phyloP scores from a whole-genome alignment of 257 asterid species.

The Solanum gandarillasii region DNA sequence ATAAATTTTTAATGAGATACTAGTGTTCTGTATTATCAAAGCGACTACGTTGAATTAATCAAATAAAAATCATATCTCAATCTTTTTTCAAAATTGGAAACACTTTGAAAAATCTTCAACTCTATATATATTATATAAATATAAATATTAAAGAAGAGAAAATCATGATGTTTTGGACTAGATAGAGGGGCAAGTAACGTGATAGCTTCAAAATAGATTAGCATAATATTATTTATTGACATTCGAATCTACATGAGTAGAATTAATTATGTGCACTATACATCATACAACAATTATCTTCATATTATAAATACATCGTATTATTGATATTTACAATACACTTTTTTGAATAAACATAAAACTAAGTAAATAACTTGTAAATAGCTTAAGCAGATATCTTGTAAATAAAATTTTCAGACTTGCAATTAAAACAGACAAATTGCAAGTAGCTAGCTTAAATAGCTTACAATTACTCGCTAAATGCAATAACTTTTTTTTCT shows the following conservation, averaged over 20 bases:
- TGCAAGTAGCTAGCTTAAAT: too few species aligned
- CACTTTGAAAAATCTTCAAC: neutral
- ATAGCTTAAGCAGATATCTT: rapidly evolving
- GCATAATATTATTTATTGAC: neutral
- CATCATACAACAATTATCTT: neutral
- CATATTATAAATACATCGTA: too few species aligned
- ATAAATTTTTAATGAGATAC: too few species aligned
- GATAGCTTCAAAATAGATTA: neutral
- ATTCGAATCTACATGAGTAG: neutral
- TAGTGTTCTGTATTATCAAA: neutral
- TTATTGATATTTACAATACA: too few species aligned
- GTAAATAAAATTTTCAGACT: neutral
- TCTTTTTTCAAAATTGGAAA: neutral
- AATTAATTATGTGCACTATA: neutral
- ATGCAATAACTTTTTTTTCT: too few species aligned
- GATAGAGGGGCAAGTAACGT: neutral
- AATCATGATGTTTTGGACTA: neutral
- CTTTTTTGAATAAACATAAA: too few species aligned
- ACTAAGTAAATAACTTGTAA: too few species aligned
- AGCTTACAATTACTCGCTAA: neutral
- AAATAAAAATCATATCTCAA: neutral
- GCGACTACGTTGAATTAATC: neutral
- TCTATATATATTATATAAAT: neutral
- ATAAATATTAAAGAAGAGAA: neutral
- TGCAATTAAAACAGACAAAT: too few species aligned